Evolutionary conservation across 345 rosid species (phyloP).

Genomic region (Psidium friedrichsthalianum): DNA sequence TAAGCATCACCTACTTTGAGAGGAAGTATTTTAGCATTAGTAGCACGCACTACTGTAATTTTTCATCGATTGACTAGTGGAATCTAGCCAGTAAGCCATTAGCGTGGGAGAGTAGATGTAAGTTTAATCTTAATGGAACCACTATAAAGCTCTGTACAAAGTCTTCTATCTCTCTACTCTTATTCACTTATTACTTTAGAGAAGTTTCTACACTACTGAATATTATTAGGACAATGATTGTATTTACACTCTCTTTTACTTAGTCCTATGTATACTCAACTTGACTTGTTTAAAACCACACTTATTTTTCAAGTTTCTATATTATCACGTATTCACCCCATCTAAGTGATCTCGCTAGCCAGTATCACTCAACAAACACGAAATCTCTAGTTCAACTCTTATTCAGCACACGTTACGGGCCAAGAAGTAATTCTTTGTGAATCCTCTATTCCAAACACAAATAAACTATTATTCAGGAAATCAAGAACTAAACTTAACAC

Average conservation of each 20-base stretch:
- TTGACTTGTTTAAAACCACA: no score
- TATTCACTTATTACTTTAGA: no score
- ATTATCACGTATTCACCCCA: no score
- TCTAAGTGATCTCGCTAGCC: no score
- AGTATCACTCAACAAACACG: not conserved
- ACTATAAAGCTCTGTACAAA: not conserved
- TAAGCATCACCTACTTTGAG: not conserved
- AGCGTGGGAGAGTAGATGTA: rapidly evolving
- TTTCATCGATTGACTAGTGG: not conserved
- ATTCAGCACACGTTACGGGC: not conserved
- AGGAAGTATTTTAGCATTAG: not conserved
- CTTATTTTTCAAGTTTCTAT: no score
- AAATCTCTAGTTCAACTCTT: not conserved
- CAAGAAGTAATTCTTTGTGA: not conserved
- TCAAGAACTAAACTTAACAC: not conserved
- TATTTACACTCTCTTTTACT: no score
- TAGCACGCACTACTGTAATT: not conserved
- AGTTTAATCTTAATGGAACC: not conserved
- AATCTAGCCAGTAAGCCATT: not conserved
- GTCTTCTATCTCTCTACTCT: not conserved
- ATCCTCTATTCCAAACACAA: not conserved
- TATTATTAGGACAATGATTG: no score
- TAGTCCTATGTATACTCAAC: no score
- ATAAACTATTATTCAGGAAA: not conserved
- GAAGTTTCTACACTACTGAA: not conserved